Percentiles rank a stretch among this genome's conserved stretches.
Evolutionary conservation across 768 basidiomycete genomes (phyloP).

Genomic region (Xerocomus brunneocitrinus): DNA sequence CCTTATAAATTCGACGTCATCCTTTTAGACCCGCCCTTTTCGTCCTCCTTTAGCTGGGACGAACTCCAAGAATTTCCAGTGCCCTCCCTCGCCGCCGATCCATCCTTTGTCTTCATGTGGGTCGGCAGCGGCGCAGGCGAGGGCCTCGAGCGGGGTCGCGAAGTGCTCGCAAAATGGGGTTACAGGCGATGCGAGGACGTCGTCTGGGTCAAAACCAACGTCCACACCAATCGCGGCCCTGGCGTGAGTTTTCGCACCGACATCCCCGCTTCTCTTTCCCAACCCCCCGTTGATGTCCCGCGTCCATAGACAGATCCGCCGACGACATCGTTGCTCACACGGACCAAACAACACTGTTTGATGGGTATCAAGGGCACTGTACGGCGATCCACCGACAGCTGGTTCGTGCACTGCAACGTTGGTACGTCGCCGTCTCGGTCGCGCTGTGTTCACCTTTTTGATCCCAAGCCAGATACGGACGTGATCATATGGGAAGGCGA

Average conservation of each 20-base stretch:
- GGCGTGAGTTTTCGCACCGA: constrained; percentile 46
- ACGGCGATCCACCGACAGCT: constrained; percentile 86
- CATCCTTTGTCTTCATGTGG: constrained; percentile 94
- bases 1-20: constrained; percentile 86
- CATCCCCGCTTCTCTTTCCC: not conserved
- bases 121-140: constrained; percentile 88
- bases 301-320: constrained; percentile 69
- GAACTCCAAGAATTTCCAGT: constrained; percentile 79
- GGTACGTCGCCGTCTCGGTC: constrained; percentile 44
- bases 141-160: constrained; percentile 87
- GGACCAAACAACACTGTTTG: constrained; percentile 93
- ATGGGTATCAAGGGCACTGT: constrained; percentile 98
- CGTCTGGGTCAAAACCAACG: constrained; percentile 97
- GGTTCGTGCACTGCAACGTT: constrained; percentile 98
- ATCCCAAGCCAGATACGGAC: constrained; percentile 68
- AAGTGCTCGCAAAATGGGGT: constrained; percentile 91
- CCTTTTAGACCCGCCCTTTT: constrained; percentile 86
- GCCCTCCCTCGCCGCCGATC: constrained; percentile 79
- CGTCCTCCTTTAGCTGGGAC: constrained; percentile 82
- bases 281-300: constrained; percentile 1
- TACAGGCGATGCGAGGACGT: constrained; percentile 95
- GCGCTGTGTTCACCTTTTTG: not conserved
- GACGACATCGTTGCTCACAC: constrained; percentile 78
- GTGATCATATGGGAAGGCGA: constrained; percentile 97
- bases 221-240: constrained; percentile 62